Percentiles rank a stretch among this genome's conserved stretches.
Evolutionary conservation across 140 eudicot species (phyloP).

Genomic region (Anethum foeniculum): DNA sequence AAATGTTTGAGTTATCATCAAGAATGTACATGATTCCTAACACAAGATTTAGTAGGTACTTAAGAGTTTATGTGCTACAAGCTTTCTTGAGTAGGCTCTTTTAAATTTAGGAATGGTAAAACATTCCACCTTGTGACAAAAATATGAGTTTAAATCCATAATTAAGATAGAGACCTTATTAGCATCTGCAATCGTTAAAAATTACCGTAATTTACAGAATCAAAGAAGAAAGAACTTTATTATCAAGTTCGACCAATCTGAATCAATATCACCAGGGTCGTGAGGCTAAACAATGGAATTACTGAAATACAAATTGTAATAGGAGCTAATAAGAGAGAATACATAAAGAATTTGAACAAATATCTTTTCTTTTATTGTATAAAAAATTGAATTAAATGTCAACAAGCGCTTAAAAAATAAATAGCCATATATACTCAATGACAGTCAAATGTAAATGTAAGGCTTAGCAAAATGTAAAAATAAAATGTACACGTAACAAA

Average conservation of each 20-base stretch:
- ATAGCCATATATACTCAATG: neutral
- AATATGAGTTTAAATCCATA: no score
- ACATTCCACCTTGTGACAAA: no score
- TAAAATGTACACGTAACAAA: no score
- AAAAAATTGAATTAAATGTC: neutral
- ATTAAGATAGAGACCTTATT: neutral
- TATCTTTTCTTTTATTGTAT: no score
- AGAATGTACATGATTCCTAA: no score
- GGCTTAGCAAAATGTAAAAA: no score
- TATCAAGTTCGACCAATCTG: neutral
- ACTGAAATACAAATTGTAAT: neutral
- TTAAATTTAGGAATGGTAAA: neutral
- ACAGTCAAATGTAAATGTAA: no score
- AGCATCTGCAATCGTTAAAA: neutral
- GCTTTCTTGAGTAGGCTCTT: neutral
- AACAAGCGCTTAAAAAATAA: neutral
- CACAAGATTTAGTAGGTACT: neutral
- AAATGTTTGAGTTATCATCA: no score
- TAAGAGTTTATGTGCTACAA: neutral
- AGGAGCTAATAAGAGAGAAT: neutral
- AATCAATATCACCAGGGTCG: neutral
- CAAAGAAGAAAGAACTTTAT: neutral
- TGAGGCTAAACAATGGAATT: neutral
- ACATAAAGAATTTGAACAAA: no score
- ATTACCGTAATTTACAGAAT: neutral